Base-by-base conservation (phyloP, 1,139 yeast species). In the Kodamaea anthophila region DNA sequence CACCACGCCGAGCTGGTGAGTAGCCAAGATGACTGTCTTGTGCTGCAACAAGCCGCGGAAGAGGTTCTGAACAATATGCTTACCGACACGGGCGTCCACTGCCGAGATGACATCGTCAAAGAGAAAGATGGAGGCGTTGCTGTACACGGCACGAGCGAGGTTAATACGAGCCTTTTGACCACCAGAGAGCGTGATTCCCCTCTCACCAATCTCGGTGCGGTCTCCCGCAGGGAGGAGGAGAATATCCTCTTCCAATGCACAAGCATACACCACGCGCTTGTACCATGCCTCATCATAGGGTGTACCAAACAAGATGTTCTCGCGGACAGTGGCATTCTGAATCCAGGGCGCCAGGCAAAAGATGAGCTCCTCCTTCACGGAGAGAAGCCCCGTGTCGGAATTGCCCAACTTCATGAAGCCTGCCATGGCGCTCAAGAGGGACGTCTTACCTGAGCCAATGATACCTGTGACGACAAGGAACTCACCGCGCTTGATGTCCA, bases 61-160 rank as follows among this genome's bases (percentile, higher is more conserved):
- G 30, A 60, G 56, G 34, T 56, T 42, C 33, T 49, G 47, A 24
- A 60, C 54, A 30, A 62, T 62, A 38, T 60, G 65, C 31, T 48
- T 55, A 25, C 64, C 69, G 27, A 62, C 68, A 37, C 58, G 49
- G 4, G 68, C 50, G 38, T 62, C 69, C 24, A 62, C 69, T 5
- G 68, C 69, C 34, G 60, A 51, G 24, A 62, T 54, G n/a, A 62
- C 68, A 43, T 62, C 69, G 41, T 62, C 69, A 30, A 62, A 51
- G 23, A 62, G 47, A 16, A 58, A 46, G 8, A 59, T 53, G 12
- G 53, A 52, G 4, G 60, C 49, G 24, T 52, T 46, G 7, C 64
- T 47, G 42, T 62, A 62, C 26, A 53, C 57, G n/a, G 68, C 65
- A 44, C 69, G 52, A 9, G 69, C 69, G 40, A 62, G 53, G 37